Percentiles rank a stretch among this genome's conserved stretches.
These are phyloP conservation scores for Carallia brachiata DNA, from an alignment of 345 rosid species.

Conservation along the genomic window DNA sequence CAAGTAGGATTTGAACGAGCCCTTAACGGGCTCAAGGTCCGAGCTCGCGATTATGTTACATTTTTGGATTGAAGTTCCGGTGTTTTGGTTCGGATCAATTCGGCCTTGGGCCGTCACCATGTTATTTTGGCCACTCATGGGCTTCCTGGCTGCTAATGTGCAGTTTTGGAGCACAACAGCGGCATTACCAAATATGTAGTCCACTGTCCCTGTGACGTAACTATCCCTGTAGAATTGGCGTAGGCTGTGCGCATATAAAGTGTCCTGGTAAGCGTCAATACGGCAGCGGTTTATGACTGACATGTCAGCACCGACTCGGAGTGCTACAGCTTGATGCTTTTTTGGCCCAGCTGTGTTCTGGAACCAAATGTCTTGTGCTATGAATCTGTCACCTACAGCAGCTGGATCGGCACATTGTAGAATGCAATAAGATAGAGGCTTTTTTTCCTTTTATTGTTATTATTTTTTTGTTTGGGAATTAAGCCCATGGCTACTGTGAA, in stretches of 20 bases:
- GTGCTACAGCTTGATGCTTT: conserved; percentile 22
- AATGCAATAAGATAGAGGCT: background rate
- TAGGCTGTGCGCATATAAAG: conserved; percentile 10
- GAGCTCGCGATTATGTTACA: conserved; percentile 11
- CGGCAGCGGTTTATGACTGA: conserved; percentile 15
- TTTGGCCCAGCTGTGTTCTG: conserved; percentile 18
- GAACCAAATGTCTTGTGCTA: conserved; percentile 21
- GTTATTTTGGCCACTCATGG: conserved; percentile 12
- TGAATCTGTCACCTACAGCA: conserved; percentile 25
- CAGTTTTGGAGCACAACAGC: conserved; percentile 19
- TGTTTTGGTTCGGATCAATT: conserved; percentile 21
- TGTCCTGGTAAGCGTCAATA: conserved; percentile 20
- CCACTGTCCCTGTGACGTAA: conserved; percentile 5
- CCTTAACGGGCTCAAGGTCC: conserved; percentile 16
- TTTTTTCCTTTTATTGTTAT: too few species aligned
- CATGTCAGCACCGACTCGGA: conserved; percentile 10
- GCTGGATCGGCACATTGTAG: background rate
- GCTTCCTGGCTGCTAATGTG: conserved; percentile 15
- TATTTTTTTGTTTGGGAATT: too few species aligned
- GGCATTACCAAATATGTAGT: conserved; percentile 19
- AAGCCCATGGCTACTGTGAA: background rate
- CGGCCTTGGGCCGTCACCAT: conserved; percentile 26
- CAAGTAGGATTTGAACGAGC: conserved; percentile 4
- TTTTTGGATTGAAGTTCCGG: conserved; percentile 17
- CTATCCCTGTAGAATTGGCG: conserved; percentile 21